phyloP scores from a whole-genome alignment of 2,329 filamentous ascomycete genomes.

The Pyricularia pennisetigena region DNA sequence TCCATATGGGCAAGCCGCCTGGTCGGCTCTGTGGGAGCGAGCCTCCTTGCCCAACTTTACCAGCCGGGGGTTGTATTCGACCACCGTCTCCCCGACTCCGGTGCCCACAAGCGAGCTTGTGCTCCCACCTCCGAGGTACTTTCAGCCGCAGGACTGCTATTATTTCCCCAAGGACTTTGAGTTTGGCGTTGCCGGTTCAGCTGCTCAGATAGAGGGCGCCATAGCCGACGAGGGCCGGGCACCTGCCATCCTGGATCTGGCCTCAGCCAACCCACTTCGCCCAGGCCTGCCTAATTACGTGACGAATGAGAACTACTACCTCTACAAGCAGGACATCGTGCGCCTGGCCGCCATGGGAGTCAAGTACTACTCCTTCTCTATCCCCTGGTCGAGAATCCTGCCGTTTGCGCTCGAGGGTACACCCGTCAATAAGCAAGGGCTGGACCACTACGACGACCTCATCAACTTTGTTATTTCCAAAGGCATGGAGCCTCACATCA shows the following conservation, averaged over 20 bases:
- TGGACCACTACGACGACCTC: conserved; percentile 44
- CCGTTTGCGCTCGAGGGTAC: conserved; percentile 39
- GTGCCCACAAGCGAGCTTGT: conserved; percentile 44
- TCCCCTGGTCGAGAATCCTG: conserved; percentile 41
- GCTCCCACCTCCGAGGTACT: conserved; percentile 41
- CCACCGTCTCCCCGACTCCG: conserved; percentile 44
- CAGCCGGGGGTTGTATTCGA: conserved; percentile 14
- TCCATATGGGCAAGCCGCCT: conserved; percentile 27
- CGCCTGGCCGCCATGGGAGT: conserved; percentile 40
- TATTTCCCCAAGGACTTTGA: conserved; percentile 37
- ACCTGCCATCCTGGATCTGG: conserved; percentile 31
- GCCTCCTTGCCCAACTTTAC: conserved; percentile 25
- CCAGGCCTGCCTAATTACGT: conserved; percentile 15
- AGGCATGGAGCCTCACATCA: conserved; percentile 37
- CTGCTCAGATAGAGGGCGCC: conserved; percentile 35
- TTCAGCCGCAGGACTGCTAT: conserved; percentile 35
- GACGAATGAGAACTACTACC: conserved; percentile 41
- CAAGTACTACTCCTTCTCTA: conserved; percentile 40
- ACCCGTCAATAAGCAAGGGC: conserved; percentile 38
- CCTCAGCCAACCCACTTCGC: conserved; percentile 4
- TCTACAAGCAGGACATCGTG: conserved; percentile 47
- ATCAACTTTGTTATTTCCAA: conserved; percentile 38
- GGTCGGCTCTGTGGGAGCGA: conserved; percentile 24
- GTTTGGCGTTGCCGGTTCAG: conserved; percentile 37
- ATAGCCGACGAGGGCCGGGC: conserved; percentile 31